Percentiles rank a stretch among this genome's conserved stretches.
These are phyloP conservation scores for Fusarium penzigii DNA, from an alignment of 2,329 filamentous ascomycete genomes.

Conservation along the genomic window DNA sequence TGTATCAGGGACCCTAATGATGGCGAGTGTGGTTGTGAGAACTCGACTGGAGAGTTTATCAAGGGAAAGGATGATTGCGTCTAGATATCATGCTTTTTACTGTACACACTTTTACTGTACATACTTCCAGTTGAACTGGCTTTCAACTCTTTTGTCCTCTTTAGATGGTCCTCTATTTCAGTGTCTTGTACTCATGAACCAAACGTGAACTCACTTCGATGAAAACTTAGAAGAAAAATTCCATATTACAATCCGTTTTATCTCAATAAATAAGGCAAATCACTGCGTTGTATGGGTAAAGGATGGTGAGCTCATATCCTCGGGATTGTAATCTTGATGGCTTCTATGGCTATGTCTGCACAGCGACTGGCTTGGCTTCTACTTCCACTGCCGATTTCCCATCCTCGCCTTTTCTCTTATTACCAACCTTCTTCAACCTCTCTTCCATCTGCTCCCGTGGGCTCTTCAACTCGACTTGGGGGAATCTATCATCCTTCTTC, in stretches of 20 bases:
- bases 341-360: too few relatives aligned
- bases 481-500: conserved; percentile 36
- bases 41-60: conserved; percentile 25
- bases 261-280: too few relatives aligned
- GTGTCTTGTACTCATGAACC: too few relatives aligned
- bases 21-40: conserved; percentile 26
- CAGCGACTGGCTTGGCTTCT: neutral
- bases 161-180: too few relatives aligned
- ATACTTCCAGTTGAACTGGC: too few relatives aligned
- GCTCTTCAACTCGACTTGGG: conserved; percentile 34
- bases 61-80: conserved; percentile 19
- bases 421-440: conserved; percentile 12
- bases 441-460: conserved; percentile 33
- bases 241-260: too few relatives aligned
- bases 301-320: too few relatives aligned
- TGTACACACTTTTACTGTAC: neutral
- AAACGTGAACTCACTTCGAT: too few relatives aligned
- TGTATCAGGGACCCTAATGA: conserved; percentile 27
- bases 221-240: too few relatives aligned
- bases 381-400: neutral
- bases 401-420: neutral
- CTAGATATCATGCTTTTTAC: neutral
- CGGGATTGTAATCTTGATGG: too few relatives aligned
- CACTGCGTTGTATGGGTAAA: too few relatives aligned
- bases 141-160: too few relatives aligned